phyloP scores from a whole-genome alignment of 169 alveolate genomes.

The Eimeria acervulina region DNA sequence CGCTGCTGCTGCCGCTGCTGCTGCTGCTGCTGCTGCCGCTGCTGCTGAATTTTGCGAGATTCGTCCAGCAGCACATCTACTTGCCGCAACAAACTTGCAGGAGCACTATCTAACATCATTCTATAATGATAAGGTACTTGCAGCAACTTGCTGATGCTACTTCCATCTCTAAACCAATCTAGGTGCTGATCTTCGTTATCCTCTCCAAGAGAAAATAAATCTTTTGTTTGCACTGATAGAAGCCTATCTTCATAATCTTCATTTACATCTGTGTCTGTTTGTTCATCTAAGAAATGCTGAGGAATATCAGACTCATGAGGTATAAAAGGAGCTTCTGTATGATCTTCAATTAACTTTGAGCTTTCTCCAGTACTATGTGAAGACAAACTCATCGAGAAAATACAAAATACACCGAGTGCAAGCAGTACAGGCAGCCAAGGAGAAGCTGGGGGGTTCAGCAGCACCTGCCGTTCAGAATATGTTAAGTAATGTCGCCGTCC shows the following conservation, averaged over 20 bases:
- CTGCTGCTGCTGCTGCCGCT: neutral
- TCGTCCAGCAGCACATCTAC: too few species aligned
- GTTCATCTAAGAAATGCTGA: neutral
- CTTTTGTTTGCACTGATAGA: neutral
- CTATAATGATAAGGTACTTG: neutral
- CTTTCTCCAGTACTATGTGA: neutral
- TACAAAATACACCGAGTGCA: slow-evolving; percentile 33
- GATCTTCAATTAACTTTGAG: neutral
- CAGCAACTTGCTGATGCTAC: neutral
- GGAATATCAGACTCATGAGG: slow-evolving; percentile 39
- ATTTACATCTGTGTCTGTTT: neutral
- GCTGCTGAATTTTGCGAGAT: neutral
- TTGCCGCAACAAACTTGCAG: neutral
- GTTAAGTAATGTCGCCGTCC: neutral
- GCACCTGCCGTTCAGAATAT: slow-evolving; percentile 19
- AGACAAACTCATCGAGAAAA: neutral
- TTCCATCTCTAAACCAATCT: neutral
- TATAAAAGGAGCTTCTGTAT: neutral
- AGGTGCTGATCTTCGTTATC: neutral
- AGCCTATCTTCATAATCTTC: neutral
- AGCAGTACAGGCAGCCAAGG: neutral
- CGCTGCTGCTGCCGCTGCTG: slow-evolving; percentile 7
- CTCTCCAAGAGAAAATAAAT: neutral
- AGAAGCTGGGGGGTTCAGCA: slow-evolving; percentile 3
- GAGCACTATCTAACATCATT: neutral